A percentile compares a stretch with the other conserved stretches of the same genome.
These are phyloP conservation scores for Alternaria viburni DNA, from an alignment of 2,329 filamentous ascomycete genomes.

Conservation along the genomic window DNA sequence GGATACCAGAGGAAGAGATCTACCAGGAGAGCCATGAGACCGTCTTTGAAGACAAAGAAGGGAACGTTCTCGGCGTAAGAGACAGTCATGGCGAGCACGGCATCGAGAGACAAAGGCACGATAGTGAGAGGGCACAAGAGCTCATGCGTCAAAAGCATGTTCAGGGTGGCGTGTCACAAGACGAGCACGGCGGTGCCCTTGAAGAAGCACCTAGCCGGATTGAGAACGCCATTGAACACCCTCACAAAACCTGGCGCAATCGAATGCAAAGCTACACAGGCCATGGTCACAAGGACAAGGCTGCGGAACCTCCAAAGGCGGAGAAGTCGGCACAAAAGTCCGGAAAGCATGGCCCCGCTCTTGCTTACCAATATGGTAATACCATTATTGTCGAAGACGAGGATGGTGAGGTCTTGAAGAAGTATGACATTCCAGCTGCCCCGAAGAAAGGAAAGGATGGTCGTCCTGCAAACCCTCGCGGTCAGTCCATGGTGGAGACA, in stretches of 20 bases:
- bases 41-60: slow-evolving; percentile 83
- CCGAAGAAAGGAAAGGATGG: slow-evolving; percentile 41
- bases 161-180: slow-evolving; percentile 52
- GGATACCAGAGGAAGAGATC: slow-evolving; percentile 62
- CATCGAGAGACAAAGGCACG: slow-evolving; percentile 68
- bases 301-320: slow-evolving; percentile 36
- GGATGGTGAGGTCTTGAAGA: slow-evolving; percentile 84
- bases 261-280: slow-evolving; percentile 57
- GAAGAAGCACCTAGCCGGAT: slow-evolving; percentile 47
- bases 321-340: slow-evolving; percentile 45
- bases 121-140: slow-evolving; percentile 58
- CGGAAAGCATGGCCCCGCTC: slow-evolving; percentile 69
- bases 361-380: slow-evolving; percentile 85
- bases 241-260: slow-evolving; percentile 50
- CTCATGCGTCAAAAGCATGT: slow-evolving; percentile 61
- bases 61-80: slow-evolving; percentile 78
- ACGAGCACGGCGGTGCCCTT: slow-evolving; percentile 55
- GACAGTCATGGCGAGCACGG: slow-evolving; percentile 54
- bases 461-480: slow-evolving; percentile 39
- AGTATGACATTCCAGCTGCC: slow-evolving; percentile 73
- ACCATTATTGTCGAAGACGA: slow-evolving; percentile 90
- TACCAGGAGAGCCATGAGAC: slow-evolving; percentile 82
- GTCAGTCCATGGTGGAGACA: slow-evolving; percentile 36
- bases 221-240: slow-evolving; percentile 45
- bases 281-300: slow-evolving; percentile 48